Evolutionary conservation across 192 early-diverging fungal species (phyloP), one percentile per base, ranked within the genome.

Genomic region (Ambispora gerdemannii): DNA sequence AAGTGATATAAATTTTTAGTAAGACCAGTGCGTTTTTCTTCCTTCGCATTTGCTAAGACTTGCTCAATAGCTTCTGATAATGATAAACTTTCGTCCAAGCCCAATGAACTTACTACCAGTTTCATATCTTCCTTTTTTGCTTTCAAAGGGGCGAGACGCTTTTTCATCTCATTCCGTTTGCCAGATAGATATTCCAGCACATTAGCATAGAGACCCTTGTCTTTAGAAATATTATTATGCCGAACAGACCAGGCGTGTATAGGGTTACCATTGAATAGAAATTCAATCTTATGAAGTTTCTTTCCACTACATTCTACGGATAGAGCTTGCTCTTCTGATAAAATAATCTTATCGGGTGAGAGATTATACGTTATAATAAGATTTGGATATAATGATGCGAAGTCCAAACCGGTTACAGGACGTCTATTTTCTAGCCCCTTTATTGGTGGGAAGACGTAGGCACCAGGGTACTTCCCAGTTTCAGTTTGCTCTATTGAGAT

Each of bases 361-460:
- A 65, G 43, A 33, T 65, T 65, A 7, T 65, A 65, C 1, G 47
- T 49, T 47, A 65, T 65, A 4, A 65, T 65, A 49, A 65, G 36
- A 25, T 47, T 65, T 25, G 63, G 63, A 49, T 65, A 65, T 47
- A 65, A n/a, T n/a, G 43, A 65, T 49, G 63, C 63, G 28, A 27
- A 65, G 10, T 65, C 38, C 2, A 65, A 27, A 25, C 47, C 43
- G 0, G 63, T 65, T 25, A 65, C 63, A 27, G 63, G 63, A 7
- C 22, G 36, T 50, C 15, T 65, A 65, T 47, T 65, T 65, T 65
- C 43, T 13, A 65, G 36, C 11, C 47, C 63, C n/a, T 65, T 65
- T 49, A 13, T 47, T 3, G 43, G 63, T 30, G 43, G 47, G 8
- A 65, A 65, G 1, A 65, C 63, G 30, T 65, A 65, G 0, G 63